These are phyloP conservation scores for Aspergillus thermomutatus DNA, from an alignment of 2,329 filamentous ascomycete genomes.

Conservation along the genomic window DNA sequence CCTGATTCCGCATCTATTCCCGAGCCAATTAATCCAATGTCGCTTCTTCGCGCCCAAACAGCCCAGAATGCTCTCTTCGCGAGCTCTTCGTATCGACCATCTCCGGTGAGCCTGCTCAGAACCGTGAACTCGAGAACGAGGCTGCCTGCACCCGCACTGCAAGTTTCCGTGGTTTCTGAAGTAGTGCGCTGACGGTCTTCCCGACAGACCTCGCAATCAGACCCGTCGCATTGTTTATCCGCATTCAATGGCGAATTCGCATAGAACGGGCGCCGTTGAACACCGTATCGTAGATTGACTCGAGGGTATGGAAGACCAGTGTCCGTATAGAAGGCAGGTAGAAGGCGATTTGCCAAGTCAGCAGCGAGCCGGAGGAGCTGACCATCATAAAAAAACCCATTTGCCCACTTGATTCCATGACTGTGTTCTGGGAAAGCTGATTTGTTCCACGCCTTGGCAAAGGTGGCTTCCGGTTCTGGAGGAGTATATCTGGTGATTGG, in stretches of 20 bases:
- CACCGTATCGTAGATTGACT: constrained; percentile 85
- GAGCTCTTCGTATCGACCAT: constrained; percentile 80
- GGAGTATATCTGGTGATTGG: constrained; percentile 78
- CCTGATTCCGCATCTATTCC: constrained; percentile 91
- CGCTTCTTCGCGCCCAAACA: constrained; percentile 85
- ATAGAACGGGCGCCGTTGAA: constrained; percentile 70
- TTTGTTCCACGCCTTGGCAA: constrained; percentile 43
- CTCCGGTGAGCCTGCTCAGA: constrained; percentile 80
- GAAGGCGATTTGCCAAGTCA: constrained; percentile 76
- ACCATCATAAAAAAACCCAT: constrained; percentile 79
- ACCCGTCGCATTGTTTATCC: constrained; percentile 41
- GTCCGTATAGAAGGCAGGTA: constrained; percentile 87
- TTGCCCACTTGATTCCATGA: constrained; percentile 64
- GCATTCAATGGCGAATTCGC: constrained; percentile 73
- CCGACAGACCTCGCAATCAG: constrained; percentile 45
- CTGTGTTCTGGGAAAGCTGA: constrained; percentile 15
- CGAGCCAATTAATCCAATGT: constrained; percentile 81
- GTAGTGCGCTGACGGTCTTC: constrained; percentile 22
- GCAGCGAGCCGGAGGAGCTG: constrained; percentile 86
- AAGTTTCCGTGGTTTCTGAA: constrained; percentile 87
- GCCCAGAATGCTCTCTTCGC: constrained; percentile 95
- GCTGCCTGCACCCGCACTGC: constrained; percentile 93
- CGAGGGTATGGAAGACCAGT: constrained; percentile 93
- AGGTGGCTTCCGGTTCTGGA: constrained; percentile 31
- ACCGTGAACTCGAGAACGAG: constrained; percentile 91